These are phyloP conservation scores for Mycena vitilis DNA, from an alignment of 768 basidiomycete genomes.

Conservation along the genomic window DNA sequence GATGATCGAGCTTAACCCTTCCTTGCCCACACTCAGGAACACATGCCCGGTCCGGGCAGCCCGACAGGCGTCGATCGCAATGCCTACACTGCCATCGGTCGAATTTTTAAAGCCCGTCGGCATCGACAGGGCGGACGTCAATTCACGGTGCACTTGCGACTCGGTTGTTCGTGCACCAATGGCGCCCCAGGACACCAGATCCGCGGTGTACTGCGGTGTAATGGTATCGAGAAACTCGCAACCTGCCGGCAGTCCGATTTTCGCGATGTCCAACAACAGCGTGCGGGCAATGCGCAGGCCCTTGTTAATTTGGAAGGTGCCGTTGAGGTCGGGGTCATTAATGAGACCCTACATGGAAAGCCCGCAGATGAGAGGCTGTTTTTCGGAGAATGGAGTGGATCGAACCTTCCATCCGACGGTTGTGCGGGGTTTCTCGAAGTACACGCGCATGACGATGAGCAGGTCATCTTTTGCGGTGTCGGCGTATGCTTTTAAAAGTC, in stretches of 20 bases:
- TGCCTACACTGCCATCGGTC: conserved; percentile 91
- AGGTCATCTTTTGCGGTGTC: conserved; percentile 86
- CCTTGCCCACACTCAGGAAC: conserved; percentile 97
- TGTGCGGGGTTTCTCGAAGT: conserved; percentile 97
- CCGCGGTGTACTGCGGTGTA: conserved; percentile 90
- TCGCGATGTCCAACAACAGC: conserved; percentile 88
- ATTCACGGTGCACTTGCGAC: conserved; percentile 92
- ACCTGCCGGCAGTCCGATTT: conserved; percentile 92
- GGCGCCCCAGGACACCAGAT: conserved; percentile 87
- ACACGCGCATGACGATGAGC: conserved; percentile 96
- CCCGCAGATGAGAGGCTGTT: background rate
- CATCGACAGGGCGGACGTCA: conserved; percentile 90
- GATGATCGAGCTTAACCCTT: conserved; percentile 93
- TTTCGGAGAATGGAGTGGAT: background rate
- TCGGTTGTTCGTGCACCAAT: conserved; percentile 96
- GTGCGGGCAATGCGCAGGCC: conserved; percentile 91
- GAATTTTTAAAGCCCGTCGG: conserved; percentile 99
- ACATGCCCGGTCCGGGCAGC: conserved; percentile 92
- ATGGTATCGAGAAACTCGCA: conserved; percentile 94
- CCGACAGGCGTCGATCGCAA: conserved; percentile 95
- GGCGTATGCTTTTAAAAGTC: conserved; percentile 81
- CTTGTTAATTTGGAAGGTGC: conserved; percentile 95
- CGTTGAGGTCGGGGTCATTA: conserved; percentile 96
- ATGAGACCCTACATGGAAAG: conserved; percentile 72
- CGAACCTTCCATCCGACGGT: conserved; percentile 93